Percentiles rank a stretch among this genome's conserved stretches.
These are phyloP conservation scores for Penicillium waksmanii DNA, from an alignment of 495 filamentous ascomycete genomes.

Conservation along the genomic window DNA sequence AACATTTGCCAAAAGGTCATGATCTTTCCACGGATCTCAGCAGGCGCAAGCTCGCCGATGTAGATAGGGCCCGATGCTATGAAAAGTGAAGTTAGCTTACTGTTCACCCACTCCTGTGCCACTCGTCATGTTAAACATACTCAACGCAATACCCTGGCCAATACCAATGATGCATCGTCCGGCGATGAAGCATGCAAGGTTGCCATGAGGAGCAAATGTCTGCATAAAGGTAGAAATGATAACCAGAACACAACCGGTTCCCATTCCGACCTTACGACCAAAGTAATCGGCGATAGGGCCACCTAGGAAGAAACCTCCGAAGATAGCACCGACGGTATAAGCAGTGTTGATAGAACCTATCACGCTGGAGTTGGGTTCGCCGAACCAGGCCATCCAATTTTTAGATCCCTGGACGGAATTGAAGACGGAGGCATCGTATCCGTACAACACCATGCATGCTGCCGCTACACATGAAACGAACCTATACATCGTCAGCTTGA, in stretches of 20 bases:
- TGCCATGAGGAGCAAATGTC: slow-evolving; percentile 56
- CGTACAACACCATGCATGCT: slow-evolving; percentile 69
- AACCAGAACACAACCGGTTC: slow-evolving; percentile 56
- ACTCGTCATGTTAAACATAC: slow-evolving; percentile 37
- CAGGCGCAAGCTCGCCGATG: slow-evolving; percentile 62
- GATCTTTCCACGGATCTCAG: slow-evolving; percentile 63
- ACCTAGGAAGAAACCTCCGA: slow-evolving; percentile 63
- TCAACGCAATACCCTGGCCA: slow-evolving; percentile 66
- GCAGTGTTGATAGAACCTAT: slow-evolving; percentile 64
- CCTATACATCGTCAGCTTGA: slow-evolving; percentile 36
- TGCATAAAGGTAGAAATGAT: slow-evolving; percentile 67
- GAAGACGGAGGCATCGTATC: slow-evolving; percentile 68
- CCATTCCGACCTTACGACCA: slow-evolving; percentile 63
- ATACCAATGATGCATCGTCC: slow-evolving; percentile 66
- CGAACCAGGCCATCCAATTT: slow-evolving; percentile 63
- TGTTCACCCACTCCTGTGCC: neutral
- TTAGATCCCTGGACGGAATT: slow-evolving; percentile 63
- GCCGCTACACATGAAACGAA: slow-evolving; percentile 65
- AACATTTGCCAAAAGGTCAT: slow-evolving; percentile 74
- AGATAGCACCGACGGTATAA: slow-evolving; percentile 66
- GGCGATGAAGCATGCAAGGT: slow-evolving; percentile 62
- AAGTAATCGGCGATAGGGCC: slow-evolving; percentile 60
- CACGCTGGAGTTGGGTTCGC: slow-evolving; percentile 50
- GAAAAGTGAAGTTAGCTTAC: slow-evolving; percentile 8
- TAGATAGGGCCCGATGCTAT: slow-evolving; percentile 62